Conservation (phyloP, 805 yeast genomes). For the Candida qinlingensis region DNA sequence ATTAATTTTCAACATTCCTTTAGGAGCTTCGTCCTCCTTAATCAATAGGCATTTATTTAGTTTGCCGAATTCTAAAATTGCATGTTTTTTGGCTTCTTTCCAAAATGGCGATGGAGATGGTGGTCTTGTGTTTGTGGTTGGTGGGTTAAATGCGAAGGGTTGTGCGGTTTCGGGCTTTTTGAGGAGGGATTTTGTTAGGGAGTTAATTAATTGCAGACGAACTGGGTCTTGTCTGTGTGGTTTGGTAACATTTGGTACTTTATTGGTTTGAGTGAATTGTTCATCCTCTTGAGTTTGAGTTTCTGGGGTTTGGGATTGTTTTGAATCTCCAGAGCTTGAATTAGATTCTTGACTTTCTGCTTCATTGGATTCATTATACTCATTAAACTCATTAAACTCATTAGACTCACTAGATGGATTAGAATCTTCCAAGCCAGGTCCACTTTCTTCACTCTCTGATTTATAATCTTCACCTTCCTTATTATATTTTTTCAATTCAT, state of each 20-base stretch:
- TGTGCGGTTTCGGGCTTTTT: too few species aligned
- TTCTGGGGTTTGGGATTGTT: too few species aligned
- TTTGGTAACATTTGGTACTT: too few species aligned
- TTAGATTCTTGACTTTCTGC: too few species aligned
- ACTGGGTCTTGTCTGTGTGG: too few species aligned
- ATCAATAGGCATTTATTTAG: neutral
- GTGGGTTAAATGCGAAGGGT: neutral
- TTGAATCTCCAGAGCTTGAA: too few species aligned
- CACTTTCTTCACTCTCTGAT: neutral
- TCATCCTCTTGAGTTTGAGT: too few species aligned
- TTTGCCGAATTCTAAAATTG: neutral
- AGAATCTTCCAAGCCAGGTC: neutral
- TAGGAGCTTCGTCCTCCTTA: neutral
- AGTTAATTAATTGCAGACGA: too few species aligned
- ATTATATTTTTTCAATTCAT: neutral
- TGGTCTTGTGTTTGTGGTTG: neutral
- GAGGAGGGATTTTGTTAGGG: too few species aligned
- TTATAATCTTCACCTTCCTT: neutral
- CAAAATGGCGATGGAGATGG: neutral
- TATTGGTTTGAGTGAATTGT: too few species aligned
- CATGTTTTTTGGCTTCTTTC: neutral
- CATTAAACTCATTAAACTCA: neutral
- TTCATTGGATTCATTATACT: too few species aligned
- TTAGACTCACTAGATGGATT: neutral
- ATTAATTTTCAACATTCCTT: neutral